These are phyloP conservation scores for Gamsiella multidivaricata DNA, from an alignment of 192 early-diverging fungal species.

Conservation along the genomic window DNA sequence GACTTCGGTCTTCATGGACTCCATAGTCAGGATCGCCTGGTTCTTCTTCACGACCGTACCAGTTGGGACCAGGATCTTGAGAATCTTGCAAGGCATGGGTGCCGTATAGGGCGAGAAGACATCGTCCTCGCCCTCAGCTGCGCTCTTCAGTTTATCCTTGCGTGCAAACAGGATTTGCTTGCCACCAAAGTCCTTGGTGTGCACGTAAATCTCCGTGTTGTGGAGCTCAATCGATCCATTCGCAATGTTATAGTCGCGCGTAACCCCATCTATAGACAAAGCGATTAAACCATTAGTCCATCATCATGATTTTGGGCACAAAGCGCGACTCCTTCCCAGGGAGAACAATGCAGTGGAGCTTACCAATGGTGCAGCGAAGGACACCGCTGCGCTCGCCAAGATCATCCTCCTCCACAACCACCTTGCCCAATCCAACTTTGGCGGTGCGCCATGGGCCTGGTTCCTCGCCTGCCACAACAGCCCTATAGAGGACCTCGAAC, in stretches of 20 bases:
- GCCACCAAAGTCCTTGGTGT: constrained; percentile 58
- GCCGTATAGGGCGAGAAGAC: constrained; percentile 68
- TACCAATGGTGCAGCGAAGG: constrained; percentile 59
- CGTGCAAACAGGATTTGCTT: constrained; percentile 59
- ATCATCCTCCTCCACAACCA: constrained; percentile 53
- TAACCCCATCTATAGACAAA: constrained; percentile 54
- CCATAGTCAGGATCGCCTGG: constrained; percentile 67
- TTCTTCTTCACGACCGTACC: constrained; percentile 67
- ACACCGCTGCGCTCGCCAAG: constrained; percentile 55
- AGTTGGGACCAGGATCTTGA: constrained; percentile 63
- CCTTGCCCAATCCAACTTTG: constrained; percentile 44
- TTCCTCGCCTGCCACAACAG: constrained; percentile 35
- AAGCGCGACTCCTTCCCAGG: neutral
- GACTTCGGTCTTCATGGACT: constrained; percentile 76
- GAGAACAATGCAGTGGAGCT: neutral
- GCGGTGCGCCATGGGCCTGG: constrained; percentile 41
- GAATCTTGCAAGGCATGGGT: constrained; percentile 72
- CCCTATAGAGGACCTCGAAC: constrained; percentile 46
- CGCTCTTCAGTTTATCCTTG: constrained; percentile 56
- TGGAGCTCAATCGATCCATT: constrained; percentile 45
- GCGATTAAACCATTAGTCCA: neutral
- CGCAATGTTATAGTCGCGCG: constrained; percentile 62
- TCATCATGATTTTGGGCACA: no score
- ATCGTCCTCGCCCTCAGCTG: constrained; percentile 52
- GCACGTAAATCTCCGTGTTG: constrained; percentile 60